Evolutionary conservation across 306 rosid species (phyloP).

Genomic region (Sechiopsis laciniata): DNA sequence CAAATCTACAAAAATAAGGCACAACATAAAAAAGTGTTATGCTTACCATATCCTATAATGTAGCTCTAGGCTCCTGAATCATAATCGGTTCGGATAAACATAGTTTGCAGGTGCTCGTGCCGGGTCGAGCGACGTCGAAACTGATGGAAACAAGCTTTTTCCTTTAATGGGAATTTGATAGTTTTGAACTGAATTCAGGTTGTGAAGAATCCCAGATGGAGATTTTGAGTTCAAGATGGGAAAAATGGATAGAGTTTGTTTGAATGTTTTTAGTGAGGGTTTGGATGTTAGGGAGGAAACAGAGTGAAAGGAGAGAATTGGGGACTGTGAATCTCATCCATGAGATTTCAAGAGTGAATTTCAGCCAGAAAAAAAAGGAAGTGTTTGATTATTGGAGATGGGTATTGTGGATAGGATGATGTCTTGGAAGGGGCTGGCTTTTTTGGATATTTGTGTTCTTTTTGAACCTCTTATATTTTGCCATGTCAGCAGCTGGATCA

Average conservation of each 20-base stretch:
- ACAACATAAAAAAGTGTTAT: neutral
- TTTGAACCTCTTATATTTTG: constrained; percentile 29
- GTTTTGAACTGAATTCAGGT: constrained; percentile 12
- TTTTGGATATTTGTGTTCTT: constrained; percentile 25
- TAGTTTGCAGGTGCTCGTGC: neutral
- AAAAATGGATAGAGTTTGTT: neutral
- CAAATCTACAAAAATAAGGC: neutral
- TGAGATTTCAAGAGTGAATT: constrained; percentile 37
- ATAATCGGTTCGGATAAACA: neutral
- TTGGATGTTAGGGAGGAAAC: constrained; percentile 19
- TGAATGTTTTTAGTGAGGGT: neutral
- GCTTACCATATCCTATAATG: neutral
- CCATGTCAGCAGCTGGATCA: constrained; percentile 25
- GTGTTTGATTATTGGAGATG: constrained; percentile 33
- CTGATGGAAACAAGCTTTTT: neutral
- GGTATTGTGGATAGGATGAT: constrained; percentile 76
- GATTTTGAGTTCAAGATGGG: constrained; percentile 18
- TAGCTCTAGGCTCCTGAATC: neutral
- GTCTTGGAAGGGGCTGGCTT: constrained; percentile 30
- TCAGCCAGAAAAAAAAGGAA: constrained; percentile 26
- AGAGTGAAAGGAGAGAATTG: neutral
- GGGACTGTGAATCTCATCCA: constrained; percentile 50
- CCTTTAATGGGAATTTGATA: neutral
- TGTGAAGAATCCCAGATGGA: constrained; percentile 15
- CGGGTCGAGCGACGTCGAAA: neutral